Evolutionary conservation across 352 stramenopile species (phyloP).

Genomic region (Phytophthora macrochlamydospora): DNA sequence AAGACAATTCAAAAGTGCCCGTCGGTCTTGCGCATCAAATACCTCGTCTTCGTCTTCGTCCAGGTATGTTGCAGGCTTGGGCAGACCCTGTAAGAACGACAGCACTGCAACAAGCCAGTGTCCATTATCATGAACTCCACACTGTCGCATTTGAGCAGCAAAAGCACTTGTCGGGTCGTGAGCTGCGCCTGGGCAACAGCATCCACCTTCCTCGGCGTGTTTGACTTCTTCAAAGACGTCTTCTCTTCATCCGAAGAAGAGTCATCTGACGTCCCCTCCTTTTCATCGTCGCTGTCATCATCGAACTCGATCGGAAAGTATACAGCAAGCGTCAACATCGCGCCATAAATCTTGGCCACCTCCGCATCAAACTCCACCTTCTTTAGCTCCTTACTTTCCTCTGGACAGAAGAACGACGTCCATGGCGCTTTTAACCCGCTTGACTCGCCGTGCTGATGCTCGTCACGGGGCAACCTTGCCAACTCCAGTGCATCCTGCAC

Average conservation of each 20-base stretch:
- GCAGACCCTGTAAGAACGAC: slow-evolving; percentile 40
- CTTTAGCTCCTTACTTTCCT: slow-evolving; percentile 33
- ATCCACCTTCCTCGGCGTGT: slow-evolving; percentile 25
- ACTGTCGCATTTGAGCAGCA: slow-evolving; percentile 45
- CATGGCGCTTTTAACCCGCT: slow-evolving; percentile 33
- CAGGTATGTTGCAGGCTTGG: slow-evolving; percentile 47
- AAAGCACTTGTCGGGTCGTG: slow-evolving; percentile 43
- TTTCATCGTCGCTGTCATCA: slow-evolving; percentile 27
- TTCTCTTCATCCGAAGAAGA: slow-evolving; percentile 41
- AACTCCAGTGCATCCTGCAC: slow-evolving; percentile 35
- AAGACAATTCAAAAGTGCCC: slow-evolving; percentile 50
- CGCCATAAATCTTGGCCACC: slow-evolving; percentile 57
- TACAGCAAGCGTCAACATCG: slow-evolving; percentile 49
- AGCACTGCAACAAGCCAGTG: slow-evolving; percentile 58
- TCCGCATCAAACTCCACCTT: slow-evolving; percentile 44
- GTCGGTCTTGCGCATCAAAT: slow-evolving; percentile 33
- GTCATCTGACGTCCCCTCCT: slow-evolving; percentile 47
- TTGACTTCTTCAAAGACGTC: slow-evolving; percentile 4
- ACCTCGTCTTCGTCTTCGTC: slow-evolving; percentile 50
- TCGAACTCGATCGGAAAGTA: slow-evolving; percentile 53
- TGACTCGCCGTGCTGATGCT: background rate
- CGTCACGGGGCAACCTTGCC: background rate
- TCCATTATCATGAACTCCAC: slow-evolving; percentile 18
- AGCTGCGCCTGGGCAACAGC: slow-evolving; percentile 39
- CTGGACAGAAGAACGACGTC: slow-evolving; percentile 63